phyloP scores from a whole-genome alignment of 441 rosid species.

The Dalechampia spathulata region DNA sequence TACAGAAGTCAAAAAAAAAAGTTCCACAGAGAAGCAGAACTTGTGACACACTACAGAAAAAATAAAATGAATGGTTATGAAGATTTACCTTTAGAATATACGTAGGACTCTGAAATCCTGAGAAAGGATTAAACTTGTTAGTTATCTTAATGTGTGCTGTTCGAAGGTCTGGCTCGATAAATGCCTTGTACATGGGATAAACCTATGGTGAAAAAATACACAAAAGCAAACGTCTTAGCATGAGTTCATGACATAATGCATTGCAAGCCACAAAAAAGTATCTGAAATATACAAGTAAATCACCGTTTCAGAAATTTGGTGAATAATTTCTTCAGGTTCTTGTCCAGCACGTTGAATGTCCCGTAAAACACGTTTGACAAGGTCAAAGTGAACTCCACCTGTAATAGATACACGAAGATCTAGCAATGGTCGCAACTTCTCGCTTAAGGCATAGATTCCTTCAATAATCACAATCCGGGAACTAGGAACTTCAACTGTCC shows the following conservation, averaged over 20 bases:
- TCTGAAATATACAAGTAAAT: slow-evolving; percentile 18
- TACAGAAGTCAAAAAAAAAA: slow-evolving; percentile 14
- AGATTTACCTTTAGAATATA: slow-evolving; percentile 70
- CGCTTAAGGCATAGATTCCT: slow-evolving; percentile 92
- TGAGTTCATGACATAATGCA: slow-evolving; percentile 12
- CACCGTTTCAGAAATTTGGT: slow-evolving; percentile 97
- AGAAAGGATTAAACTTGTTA: slow-evolving; percentile 93
- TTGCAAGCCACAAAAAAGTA: slow-evolving; percentile 8
- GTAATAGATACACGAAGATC: slow-evolving; percentile 97
- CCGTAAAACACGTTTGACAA: slow-evolving; percentile 90
- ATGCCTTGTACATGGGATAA: slow-evolving; percentile 98
- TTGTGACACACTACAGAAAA: slow-evolving; percentile 8
- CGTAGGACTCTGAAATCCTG: slow-evolving; percentile 94
- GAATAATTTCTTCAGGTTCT: slow-evolving; percentile 97
- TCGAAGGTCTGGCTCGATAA: slow-evolving; percentile 93
- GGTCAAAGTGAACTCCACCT: slow-evolving; percentile 96
- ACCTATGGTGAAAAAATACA: slow-evolving; percentile 34
- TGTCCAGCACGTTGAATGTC: slow-evolving; percentile 98
- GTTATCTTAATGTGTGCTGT: slow-evolving; percentile 91
- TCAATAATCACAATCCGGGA: slow-evolving; percentile 90
- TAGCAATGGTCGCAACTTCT: slow-evolving; percentile 76
- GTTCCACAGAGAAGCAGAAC: background rate
- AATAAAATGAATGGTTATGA: background rate
- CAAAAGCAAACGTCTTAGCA: background rate
- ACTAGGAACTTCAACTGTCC: slow-evolving; percentile 86